Percentiles rank a stretch among this genome's conserved stretches.
Conservation (phyloP, 106 monocot genomes). For the Platanthera zijinensis region DNA sequence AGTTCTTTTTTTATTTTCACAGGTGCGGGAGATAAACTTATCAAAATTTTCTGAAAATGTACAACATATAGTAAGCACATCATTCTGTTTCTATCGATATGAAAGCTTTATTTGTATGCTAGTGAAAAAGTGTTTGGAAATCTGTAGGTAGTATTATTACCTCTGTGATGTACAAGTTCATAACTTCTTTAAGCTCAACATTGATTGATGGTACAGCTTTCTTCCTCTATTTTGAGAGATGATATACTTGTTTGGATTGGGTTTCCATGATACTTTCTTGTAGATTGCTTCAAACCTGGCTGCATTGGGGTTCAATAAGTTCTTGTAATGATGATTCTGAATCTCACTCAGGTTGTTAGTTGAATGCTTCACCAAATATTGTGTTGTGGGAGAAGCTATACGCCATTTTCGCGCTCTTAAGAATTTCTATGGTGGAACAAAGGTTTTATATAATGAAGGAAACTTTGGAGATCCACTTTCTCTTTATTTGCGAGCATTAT, state of each 20-base stretch:
- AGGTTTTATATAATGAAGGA: conserved; percentile 75
- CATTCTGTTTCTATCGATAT: background rate
- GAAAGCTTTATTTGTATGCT: background rate
- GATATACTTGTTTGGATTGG: background rate
- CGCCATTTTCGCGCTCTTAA: conserved; percentile 90
- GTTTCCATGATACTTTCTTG: background rate
- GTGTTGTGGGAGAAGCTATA: conserved; percentile 82
- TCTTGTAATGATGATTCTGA: background rate
- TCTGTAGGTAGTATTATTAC: too few species aligned
- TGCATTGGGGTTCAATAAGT: background rate
- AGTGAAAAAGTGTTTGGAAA: background rate
- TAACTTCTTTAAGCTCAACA: background rate
- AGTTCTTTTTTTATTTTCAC: background rate
- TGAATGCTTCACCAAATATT: conserved; percentile 89
- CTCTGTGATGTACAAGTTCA: background rate
- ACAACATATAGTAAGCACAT: background rate
- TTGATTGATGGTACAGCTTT: background rate
- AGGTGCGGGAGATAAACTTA: background rate
- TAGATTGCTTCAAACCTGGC: background rate
- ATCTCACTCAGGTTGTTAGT: conserved; percentile 54
- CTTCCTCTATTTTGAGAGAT: background rate
- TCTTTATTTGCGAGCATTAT: conserved; percentile 91
- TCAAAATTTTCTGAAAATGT: background rate
- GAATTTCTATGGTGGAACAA: conserved; percentile 57
- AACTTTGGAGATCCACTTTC: conserved; percentile 91